phyloP scores from a whole-genome alignment of 805 yeast species.

The Lachancea sp. region DNA sequence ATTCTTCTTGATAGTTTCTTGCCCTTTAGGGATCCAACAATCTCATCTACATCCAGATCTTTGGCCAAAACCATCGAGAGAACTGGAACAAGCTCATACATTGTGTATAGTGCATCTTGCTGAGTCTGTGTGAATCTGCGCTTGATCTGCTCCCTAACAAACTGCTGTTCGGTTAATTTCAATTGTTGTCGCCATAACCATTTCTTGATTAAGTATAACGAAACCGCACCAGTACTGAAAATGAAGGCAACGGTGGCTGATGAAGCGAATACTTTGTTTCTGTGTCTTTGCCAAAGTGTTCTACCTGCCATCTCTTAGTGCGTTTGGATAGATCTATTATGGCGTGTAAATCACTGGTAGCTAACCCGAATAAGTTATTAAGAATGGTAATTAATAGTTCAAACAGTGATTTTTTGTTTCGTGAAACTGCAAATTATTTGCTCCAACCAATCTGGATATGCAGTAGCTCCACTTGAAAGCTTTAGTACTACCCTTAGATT shows the following conservation, averaged over 20 bases:
- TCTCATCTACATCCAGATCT: constrained; percentile 24
- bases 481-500: too few species aligned
- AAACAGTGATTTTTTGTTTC: too few species aligned
- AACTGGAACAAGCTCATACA: constrained; percentile 75
- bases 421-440: too few species aligned
- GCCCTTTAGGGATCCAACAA: constrained; percentile 22
- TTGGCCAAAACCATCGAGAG: constrained; percentile 39
- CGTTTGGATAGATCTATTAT: too few species aligned
- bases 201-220: constrained; percentile 23
- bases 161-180: constrained; percentile 48
- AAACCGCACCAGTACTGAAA: constrained; percentile 27
- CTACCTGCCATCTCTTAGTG: constrained; percentile 10
- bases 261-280: constrained; percentile 23
- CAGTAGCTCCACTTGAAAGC: too few species aligned
- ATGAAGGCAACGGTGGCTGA: constrained; percentile 20
- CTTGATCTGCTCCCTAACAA: constrained; percentile 62
- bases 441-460: too few species aligned
- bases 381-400: too few species aligned
- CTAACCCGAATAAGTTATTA: too few species aligned
- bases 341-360: too few species aligned
- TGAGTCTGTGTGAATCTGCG: constrained; percentile 88
- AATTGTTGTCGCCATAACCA: constrained; percentile 39
- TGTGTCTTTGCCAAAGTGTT: constrained; percentile 21
- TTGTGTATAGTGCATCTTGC: constrained; percentile 78
- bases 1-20: constrained; percentile 16